Evolutionary conservation across 1,139 yeast species (phyloP).

Genomic region (Pneumocystis sp.): DNA sequence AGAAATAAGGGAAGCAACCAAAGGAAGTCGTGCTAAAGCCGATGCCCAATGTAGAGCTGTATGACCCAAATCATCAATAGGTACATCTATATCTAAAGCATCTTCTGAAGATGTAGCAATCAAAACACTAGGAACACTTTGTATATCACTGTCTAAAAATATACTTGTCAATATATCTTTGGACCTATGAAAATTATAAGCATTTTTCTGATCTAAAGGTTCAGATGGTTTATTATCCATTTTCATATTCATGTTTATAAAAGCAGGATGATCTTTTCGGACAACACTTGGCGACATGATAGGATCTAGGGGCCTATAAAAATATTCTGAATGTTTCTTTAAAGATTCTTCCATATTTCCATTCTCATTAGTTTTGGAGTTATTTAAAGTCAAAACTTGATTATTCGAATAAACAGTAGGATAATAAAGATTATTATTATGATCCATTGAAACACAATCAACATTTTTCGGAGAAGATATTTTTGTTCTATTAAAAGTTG

Average conservation of each 20-base stretch:
- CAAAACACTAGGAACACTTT: not conserved
- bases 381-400: not conserved
- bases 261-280: not conserved
- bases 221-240: constrained; percentile 24
- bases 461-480: not conserved
- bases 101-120: constrained; percentile 7
- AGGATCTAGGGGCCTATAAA: not conserved
- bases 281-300: not conserved
- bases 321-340: not conserved
- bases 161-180: not conserved
- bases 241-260: not conserved
- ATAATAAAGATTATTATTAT: not conserved
- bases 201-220: not conserved
- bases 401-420: not conserved
- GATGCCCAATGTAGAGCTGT: constrained; percentile 95
- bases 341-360: not conserved
- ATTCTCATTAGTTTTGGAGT: not conserved
- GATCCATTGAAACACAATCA: not conserved
- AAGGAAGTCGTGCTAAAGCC: constrained; percentile 62
- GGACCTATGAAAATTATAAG: not conserved
- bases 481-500: not conserved
- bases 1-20: constrained; percentile 57
- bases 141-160: not conserved
- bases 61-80: constrained; percentile 87
- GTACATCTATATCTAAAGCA: constrained; percentile 52